phyloP scores from a whole-genome alignment of 768 basidiomycete genomes.

The Podaxis mareebaensis region DNA sequence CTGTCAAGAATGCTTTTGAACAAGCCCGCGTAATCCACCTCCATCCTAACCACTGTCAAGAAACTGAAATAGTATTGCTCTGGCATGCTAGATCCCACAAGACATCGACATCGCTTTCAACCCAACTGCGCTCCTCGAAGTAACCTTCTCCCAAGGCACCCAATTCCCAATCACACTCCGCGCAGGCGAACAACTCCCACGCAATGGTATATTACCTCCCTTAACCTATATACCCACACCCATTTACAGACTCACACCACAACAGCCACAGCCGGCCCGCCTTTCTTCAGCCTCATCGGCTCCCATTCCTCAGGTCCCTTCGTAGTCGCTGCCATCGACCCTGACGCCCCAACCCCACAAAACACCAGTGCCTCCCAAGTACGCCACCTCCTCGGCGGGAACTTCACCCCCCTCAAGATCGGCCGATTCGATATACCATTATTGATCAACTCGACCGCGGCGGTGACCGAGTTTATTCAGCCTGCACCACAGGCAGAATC shows the following conservation, averaged over 20 bases:
- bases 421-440: slow-evolving; percentile 13
- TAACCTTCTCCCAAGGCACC: slow-evolving; percentile 23
- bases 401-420: slow-evolving; percentile 27
- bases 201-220: slow-evolving; percentile 5
- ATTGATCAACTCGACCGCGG: slow-evolving; percentile 38
- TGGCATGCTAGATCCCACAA: slow-evolving; percentile 23
- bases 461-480: slow-evolving; percentile 38
- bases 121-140: slow-evolving; percentile 26
- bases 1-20: slow-evolving; percentile 27
- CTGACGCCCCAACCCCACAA: slow-evolving; percentile 54
- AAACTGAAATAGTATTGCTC: not conserved
- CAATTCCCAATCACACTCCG: slow-evolving; percentile 22
- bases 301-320: slow-evolving; percentile 36
- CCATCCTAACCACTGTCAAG: not conserved
- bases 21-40: slow-evolving; percentile 23
- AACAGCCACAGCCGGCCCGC: slow-evolving; percentile 40
- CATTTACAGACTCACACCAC: not conserved
- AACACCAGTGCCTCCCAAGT: slow-evolving; percentile 41
- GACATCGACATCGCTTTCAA: slow-evolving; percentile 25
- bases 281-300: slow-evolving; percentile 32
- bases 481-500: slow-evolving; percentile 28
- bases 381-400: slow-evolving; percentile 48
- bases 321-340: slow-evolving; percentile 48
- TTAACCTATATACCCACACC: not conserved
- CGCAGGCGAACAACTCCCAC: slow-evolving; percentile 26